phyloP scores from a whole-genome alignment of 2,329 filamentous ascomycete species.

The Botrytis fabae region DNA sequence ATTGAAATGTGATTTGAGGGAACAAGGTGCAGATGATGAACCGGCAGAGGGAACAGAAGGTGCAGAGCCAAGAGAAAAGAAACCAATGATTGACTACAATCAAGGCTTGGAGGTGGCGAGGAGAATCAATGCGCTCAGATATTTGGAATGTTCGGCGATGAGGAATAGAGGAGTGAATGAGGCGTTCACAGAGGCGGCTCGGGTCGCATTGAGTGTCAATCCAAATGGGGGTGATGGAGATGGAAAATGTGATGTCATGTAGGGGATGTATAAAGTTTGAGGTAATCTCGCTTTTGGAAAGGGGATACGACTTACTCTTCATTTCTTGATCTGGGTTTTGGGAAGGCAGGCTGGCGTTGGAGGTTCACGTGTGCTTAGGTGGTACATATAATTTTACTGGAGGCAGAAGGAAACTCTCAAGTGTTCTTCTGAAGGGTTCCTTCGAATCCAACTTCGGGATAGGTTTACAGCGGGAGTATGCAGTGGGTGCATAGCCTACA shows the following conservation, averaged over 20 bases:
- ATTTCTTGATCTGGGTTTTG: not conserved
- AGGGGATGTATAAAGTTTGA: not conserved
- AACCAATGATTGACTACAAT: conserved; percentile 82
- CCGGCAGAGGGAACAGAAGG: conserved; percentile 43
- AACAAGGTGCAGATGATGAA: conserved; percentile 67
- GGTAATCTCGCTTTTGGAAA: not conserved
- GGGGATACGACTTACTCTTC: conserved; percentile 1
- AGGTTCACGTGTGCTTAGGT: not conserved
- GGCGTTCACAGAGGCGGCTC: conserved; percentile 95
- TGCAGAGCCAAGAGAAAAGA: conserved; percentile 56
- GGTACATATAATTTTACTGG: conserved; percentile 6
- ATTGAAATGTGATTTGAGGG: conserved; percentile 93
- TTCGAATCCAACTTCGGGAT: not conserved
- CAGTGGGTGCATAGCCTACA: not conserved
- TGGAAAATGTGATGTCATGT: conserved; percentile 63
- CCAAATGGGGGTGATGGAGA: conserved; percentile 59
- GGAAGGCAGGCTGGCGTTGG: conserved; percentile 9
- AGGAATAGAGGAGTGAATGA: conserved; percentile 97
- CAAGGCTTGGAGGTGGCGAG: conserved; percentile 88
- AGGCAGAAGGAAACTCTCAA: not conserved
- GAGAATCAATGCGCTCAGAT: conserved; percentile 87
- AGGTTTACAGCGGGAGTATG: not conserved
- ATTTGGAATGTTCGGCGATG: conserved; percentile 98
- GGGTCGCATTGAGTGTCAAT: conserved; percentile 79
- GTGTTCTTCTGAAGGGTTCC: not conserved